Evolutionary conservation across 2,329 filamentous ascomycete species (phyloP), one percentile per base, ranked within the genome.

Genomic region (Sporothrix curviconia): DNA sequence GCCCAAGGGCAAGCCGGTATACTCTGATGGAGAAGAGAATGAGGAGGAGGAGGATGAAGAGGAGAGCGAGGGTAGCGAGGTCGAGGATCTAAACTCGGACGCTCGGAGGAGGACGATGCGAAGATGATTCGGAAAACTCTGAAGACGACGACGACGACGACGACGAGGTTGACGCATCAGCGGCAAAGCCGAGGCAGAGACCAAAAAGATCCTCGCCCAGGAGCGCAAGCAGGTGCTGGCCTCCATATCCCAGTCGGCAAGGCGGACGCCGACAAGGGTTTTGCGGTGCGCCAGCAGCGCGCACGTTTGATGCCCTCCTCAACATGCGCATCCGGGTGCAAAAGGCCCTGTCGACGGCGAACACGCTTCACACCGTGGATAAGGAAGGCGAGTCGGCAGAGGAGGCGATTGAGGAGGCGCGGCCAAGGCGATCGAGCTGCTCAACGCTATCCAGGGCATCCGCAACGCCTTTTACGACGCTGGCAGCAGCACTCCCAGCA

Each of bases 291-390:
- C 65, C 78, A 85, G 58, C 94, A 99, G 72, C 84, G 91, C 53
- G 86, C 61, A 84, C 86, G 0, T 99, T 96, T 67, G 92, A 97
- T 64, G 83, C 89, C 0, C 81, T 97, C 1, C 80, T 99, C 32
- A 95, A 96, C 72, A 82, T 91, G 14, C 85, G 94, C 19, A 96
- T 99, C 67, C 89, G 92, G 60, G 75, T 99, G 17, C 95, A 99
- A 70, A 97, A 96, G 71, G 90, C 89, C 1, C 74, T 99, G 14
- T 81, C 94, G 15, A 86, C 89, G 0, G 82, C 86, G 25, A 96
- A 96, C 70, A 87, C 90, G 1, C 77, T 95, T 40, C 71, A 79
- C 15, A 68, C 75, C 1, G 64, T 79, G 1, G 71, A 74, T 11
- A 68, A 75, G 2, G 73, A 78, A 1, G 67, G 74, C 40, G 71